Conservation (phyloP, 2,329 filamentous ascomycete genomes). For the Arachnomyces sp. region DNA sequence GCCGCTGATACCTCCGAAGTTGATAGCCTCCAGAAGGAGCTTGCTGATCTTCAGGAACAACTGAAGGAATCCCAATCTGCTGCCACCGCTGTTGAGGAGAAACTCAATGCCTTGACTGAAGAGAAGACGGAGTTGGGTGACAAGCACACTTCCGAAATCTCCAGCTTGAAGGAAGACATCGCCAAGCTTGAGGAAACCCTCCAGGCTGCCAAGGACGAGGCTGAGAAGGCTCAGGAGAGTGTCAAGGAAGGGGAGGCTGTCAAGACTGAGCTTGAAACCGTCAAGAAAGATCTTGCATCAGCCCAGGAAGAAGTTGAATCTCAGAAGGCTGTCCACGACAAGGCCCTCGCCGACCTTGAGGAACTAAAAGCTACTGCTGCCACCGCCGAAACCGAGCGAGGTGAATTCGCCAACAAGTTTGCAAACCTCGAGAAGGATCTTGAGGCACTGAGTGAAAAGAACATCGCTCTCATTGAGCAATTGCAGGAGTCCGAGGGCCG, state of each 20-base stretch:
- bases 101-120: slow-evolving; percentile 31
- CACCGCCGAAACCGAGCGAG: slow-evolving; percentile 6
- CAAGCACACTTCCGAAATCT: slow-evolving; percentile 38
- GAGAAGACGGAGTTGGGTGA: slow-evolving; percentile 28
- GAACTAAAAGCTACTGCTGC: slow-evolving; percentile 7
- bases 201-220: slow-evolving; percentile 37
- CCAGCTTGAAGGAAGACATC: slow-evolving; percentile 35
- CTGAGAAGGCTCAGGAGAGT: slow-evolving; percentile 78
- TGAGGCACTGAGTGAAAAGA: slow-evolving; percentile 15
- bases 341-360: slow-evolving; percentile 29
- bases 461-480: slow-evolving; percentile 13
- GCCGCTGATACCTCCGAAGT: slow-evolving; percentile 29
- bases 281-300: slow-evolving; percentile 45
- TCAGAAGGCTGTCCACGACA: slow-evolving; percentile 29
- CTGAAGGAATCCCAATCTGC: slow-evolving; percentile 47
- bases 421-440: slow-evolving; percentile 27
- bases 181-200: slow-evolving; percentile 37
- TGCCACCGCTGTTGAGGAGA: slow-evolving; percentile 35
- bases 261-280: slow-evolving; percentile 57
- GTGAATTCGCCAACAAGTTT: slow-evolving; percentile 16
- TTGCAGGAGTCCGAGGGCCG: slow-evolving; percentile 13
- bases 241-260: slow-evolving; percentile 68
- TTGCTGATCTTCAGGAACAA: slow-evolving; percentile 54
- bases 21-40: slow-evolving; percentile 32
- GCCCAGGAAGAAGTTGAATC: slow-evolving; percentile 25